phyloP scores from a whole-genome alignment of 2,329 filamentous ascomycete species.

The Rutstroemia sp. region DNA sequence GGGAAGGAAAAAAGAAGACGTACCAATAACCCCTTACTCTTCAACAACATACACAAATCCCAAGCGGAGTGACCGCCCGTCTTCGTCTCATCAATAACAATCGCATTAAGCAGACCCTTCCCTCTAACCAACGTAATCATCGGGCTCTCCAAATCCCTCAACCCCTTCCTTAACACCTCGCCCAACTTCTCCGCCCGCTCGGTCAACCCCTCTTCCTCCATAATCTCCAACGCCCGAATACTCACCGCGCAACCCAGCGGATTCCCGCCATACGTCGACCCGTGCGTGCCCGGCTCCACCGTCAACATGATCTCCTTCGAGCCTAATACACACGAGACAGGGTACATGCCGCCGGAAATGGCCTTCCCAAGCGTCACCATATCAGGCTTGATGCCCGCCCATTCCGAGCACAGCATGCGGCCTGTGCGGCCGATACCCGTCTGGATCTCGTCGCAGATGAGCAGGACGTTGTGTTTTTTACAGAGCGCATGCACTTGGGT shows the following conservation, averaged over 20 bases:
- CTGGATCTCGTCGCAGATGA: conserved; percentile 98
- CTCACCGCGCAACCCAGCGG: conserved; percentile 92
- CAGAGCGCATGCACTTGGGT: conserved; percentile 73
- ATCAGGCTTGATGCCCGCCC: conserved; percentile 92
- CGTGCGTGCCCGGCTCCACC: conserved; percentile 92
- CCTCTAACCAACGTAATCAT: conserved; percentile 79
- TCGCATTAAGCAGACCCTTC: conserved; percentile 90
- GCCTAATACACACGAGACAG: conserved; percentile 87
- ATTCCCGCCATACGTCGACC: conserved; percentile 97
- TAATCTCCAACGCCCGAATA: conserved; percentile 87
- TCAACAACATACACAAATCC: conserved; percentile 94
- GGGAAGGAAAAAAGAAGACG: conserved; percentile 29
- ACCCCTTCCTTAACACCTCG: conserved; percentile 71
- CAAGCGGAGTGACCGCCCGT: conserved; percentile 83
- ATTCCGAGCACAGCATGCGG: conserved; percentile 87
- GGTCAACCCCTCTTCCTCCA: conserved; percentile 85
- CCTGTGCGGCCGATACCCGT: conserved; percentile 95
- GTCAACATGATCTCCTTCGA: conserved; percentile 91
- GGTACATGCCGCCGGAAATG: conserved; percentile 97
- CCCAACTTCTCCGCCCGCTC: conserved; percentile 76
- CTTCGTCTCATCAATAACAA: conserved; percentile 87
- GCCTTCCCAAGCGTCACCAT: conserved; percentile 93
- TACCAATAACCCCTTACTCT: conserved; percentile 90
- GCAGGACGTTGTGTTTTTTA: conserved; percentile 87
- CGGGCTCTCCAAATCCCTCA: conserved; percentile 68